phyloP scores from a whole-genome alignment of 2,329 filamentous ascomycete species.

The Exophiala alcalophila region DNA sequence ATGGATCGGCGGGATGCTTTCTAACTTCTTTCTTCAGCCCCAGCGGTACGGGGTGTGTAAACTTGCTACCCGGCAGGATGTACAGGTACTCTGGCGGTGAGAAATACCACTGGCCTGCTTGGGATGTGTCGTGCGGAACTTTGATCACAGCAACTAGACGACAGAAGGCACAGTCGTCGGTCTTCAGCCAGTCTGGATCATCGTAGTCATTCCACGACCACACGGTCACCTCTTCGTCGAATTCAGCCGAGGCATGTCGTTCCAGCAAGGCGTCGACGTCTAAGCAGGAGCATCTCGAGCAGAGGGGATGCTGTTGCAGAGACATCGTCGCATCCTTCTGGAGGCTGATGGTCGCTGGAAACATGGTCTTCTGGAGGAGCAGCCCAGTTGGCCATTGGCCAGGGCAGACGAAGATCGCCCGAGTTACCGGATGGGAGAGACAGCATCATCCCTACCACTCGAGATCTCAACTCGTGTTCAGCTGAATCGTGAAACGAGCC shows the following conservation, averaged over 20 bases:
- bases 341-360: too few relatives aligned
- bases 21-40: constrained; percentile 5
- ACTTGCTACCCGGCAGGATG: not conserved
- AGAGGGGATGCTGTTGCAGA: not conserved
- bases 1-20: not conserved
- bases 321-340: too few relatives aligned
- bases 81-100: not conserved
- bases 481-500: too few relatives aligned
- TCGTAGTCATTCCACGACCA: constrained; percentile 9
- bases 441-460: too few relatives aligned
- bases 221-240: constrained; percentile 2
- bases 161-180: constrained; percentile 1
- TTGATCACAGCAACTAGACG: constrained; percentile 5
- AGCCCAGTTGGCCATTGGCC: too few relatives aligned
- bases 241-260: not conserved
- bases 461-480: too few relatives aligned
- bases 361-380: too few relatives aligned
- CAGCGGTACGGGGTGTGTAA: not conserved
- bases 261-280: not conserved
- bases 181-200: constrained; percentile 4
- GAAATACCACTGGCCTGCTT: constrained; percentile 4
- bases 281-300: constrained; percentile 1
- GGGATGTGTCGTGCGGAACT: constrained; percentile 1
- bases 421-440: too few relatives aligned
- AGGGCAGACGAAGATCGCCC: too few relatives aligned